Base-by-base conservation (phyloP, 1,284 basidiomycete species). In the Porodaedalea pini region DNA sequence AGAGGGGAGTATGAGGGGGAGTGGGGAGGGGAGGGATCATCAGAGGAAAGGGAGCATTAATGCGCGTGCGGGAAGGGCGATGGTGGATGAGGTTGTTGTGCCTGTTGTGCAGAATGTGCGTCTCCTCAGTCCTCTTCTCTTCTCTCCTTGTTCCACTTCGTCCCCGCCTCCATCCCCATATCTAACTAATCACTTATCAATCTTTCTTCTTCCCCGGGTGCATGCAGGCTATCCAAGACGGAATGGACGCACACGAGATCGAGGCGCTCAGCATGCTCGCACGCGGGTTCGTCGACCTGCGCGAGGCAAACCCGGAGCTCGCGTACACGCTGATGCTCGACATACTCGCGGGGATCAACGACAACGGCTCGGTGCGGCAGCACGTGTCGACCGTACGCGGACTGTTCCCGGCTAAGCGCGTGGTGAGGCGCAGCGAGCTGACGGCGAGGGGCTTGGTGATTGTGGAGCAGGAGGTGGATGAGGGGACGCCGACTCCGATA, bases 241-340 rank as follows among this genome's bases (percentile, higher is more conserved):
- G 94, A 65, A 88, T 92, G 81, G 89, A 91, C 62, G 92, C 93
- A 32, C 77, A 83, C 51, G 90, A 95, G 64, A 87, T 94, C 6
- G 94, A 97, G 69, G 88, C 92, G 13, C 72, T 98, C 50, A 90
- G 88, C 69, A 91, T 94, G 84, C 81, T 98, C 47, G 83, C 90
- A 43, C 80, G 92, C 60, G 95, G 95, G 0, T 97, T 98, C 70
- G 75, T 82, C 51, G 92, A 94, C 66, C 77, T 98, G 25, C 85
- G 85, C 59, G 82, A 87, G 25, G 81, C 83, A 27, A 94, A 95
- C 66, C 83, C 94, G 0, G 84, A 88, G 58, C 75, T 96, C 11
- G 88, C 91, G 0, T 96, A 96, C 69, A 86, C 85, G 60, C 75
- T 95, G 52, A 82, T 98, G 44, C 82, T 94, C 51, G 94, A 97